Evolutionary conservation across 108 stramenopile species (phyloP).

Genomic region (Fistulifera pelliculosa): DNA sequence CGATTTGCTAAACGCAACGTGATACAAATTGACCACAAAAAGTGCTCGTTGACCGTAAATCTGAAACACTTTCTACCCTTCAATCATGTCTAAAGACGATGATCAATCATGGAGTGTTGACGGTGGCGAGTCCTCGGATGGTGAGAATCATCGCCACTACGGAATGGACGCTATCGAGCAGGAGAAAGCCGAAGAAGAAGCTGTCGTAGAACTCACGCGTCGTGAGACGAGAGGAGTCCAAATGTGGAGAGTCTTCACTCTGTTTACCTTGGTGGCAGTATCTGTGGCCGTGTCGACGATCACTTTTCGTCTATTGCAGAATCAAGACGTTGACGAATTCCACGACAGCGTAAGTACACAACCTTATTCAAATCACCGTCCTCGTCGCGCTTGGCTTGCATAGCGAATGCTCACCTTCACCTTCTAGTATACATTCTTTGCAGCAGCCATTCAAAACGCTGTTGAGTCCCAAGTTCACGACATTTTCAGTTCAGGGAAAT

Average conservation of each 20-base stretch:
- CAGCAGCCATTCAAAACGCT: slow-evolving; percentile 1
- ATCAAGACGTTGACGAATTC: not conserved
- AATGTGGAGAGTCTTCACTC: slow-evolving; percentile 1
- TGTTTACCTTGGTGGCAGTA: not conserved
- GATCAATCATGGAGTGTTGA: too few relatives aligned
- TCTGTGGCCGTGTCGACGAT: not conserved
- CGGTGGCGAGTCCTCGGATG: too few relatives aligned
- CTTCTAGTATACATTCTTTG: slow-evolving; percentile 3
- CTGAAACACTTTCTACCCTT: too few relatives aligned
- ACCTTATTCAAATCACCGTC: not conserved
- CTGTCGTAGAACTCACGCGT: not conserved
- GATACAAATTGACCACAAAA: too few relatives aligned
- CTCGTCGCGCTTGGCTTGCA: not conserved
- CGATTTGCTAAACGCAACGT: too few relatives aligned
- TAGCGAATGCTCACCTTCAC: not conserved
- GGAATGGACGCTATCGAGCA: too few relatives aligned
- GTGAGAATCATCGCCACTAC: too few relatives aligned
- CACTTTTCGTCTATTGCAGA: not conserved
- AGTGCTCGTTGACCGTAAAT: too few relatives aligned
- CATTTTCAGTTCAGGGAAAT: not conserved
- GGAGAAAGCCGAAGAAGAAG: too few relatives aligned
- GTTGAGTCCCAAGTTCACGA: not conserved
- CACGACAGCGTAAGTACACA: not conserved
- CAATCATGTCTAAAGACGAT: too few relatives aligned
- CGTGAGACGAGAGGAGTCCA: not conserved